Conservation (phyloP, 768 basidiomycete genomes). For the Termitomyces sp. region DNA sequence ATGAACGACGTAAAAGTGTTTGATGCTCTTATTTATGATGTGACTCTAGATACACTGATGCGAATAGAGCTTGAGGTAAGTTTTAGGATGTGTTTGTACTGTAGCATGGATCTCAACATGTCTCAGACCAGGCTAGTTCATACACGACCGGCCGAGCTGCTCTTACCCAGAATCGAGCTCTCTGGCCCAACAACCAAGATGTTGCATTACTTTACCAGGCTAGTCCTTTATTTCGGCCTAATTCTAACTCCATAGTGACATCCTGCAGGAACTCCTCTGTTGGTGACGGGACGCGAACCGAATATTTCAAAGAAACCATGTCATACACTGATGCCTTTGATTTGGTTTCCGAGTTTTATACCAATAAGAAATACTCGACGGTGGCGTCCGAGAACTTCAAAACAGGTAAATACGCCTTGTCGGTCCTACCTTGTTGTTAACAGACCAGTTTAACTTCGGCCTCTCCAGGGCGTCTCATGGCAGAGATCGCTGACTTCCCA, state of each 20-base stretch:
- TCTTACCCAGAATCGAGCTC: constrained; percentile 56
- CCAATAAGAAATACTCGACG: constrained; percentile 36
- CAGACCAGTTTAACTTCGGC: not conserved
- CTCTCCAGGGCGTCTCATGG: constrained; percentile 53
- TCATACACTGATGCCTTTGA: constrained; percentile 68
- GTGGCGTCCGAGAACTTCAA: constrained; percentile 39
- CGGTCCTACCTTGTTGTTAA: not conserved
- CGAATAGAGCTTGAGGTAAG: constrained; percentile 83
- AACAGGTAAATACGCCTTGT: constrained; percentile 31
- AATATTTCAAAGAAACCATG: constrained; percentile 51
- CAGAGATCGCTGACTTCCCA: constrained; percentile 60
- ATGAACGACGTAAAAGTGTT: constrained; percentile 1
- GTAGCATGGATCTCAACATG: not conserved
- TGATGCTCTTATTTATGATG: not conserved
- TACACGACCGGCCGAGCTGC: constrained; percentile 74
- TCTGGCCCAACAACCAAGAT: constrained; percentile 73
- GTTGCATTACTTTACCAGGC: constrained; percentile 69
- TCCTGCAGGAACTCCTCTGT: constrained; percentile 29
- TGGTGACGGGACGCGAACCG: constrained; percentile 51
- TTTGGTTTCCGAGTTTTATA: constrained; percentile 61
- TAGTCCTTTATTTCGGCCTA: not conserved
- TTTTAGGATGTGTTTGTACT: not conserved
- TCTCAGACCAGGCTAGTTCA: constrained; percentile 82
- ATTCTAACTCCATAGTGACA: constrained; percentile 2
- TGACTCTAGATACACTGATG: constrained; percentile 66